Percentiles rank a stretch among this genome's conserved stretches.
phyloP scores from a whole-genome alignment of 257 asterid species.

The Ehretia macrophylla region DNA sequence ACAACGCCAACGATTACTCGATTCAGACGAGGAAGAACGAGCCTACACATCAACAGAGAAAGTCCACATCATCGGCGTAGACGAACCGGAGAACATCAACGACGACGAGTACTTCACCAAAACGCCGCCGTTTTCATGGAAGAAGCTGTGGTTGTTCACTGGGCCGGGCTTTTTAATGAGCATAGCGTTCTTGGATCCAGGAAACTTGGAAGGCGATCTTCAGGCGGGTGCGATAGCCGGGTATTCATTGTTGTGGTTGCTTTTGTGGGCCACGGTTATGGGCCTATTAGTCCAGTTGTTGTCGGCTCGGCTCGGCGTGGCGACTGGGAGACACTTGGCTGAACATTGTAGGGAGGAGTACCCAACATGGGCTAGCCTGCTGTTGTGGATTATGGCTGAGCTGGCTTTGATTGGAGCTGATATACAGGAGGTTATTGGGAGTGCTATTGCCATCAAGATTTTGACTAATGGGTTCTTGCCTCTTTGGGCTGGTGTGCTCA shows the following conservation, averaged over 20 bases:
- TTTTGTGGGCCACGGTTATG: constrained; percentile 81
- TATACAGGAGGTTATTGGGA: constrained; percentile 84
- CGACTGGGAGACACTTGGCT: constrained; percentile 71
- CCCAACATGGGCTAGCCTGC: constrained; percentile 64
- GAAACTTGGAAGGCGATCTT: constrained; percentile 80
- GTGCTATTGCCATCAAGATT: constrained; percentile 77
- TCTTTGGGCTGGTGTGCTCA: constrained; percentile 72
- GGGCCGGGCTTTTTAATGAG: constrained; percentile 86
- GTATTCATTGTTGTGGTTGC: constrained; percentile 66
- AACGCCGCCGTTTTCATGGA: constrained; percentile 71
- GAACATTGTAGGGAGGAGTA: constrained; percentile 79
- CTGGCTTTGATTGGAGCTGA: constrained; percentile 73
- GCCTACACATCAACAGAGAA: constrained; percentile 58
- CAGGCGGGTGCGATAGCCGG: constrained; percentile 88
- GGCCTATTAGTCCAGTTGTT: constrained; percentile 71
- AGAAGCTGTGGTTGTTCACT: constrained; percentile 76
- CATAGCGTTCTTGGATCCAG: constrained; percentile 82
- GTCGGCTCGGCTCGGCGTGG: constrained; percentile 72
- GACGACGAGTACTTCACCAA: constrained; percentile 38
- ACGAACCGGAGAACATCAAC: constrained; percentile 20
- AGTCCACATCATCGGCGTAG: constrained; percentile 49
- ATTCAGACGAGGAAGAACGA: constrained; percentile 19
- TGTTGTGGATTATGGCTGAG: constrained; percentile 80
- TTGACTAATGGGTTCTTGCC: constrained; percentile 54
- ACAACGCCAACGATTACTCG: constrained; percentile 1